Base-by-base conservation (phyloP, 75 land plant species). In the Cupressus sempervirens region DNA sequence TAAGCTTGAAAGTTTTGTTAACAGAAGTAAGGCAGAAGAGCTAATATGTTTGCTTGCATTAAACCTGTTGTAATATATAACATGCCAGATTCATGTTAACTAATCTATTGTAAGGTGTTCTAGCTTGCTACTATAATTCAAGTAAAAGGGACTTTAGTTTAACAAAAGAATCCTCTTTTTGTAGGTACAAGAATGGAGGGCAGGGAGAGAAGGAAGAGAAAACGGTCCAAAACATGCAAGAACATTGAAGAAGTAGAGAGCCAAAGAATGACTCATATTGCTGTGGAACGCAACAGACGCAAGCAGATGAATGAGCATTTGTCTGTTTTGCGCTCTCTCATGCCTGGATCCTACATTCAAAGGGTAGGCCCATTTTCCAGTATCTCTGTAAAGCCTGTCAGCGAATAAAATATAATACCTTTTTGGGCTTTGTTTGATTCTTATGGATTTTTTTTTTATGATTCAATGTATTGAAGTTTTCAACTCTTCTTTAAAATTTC, bases 281-380 rank as follows among this genome's bases (percentile, higher is more conserved):
- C 95, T 0, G 98, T 96, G 80, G 98, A 96, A 89, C 87, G 98
- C 76, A 96, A 93, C 82, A 84, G 98, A 9, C 84, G 98, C 84
- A 86, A 89, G 83, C 97, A 96, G 84, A 96, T 96, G 98, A 96
- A 96, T 67, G 98, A 96, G 83, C 93, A 95, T 74, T 92, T 96
- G 74, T 91, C 89, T 52, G 94, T 94, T 34, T 86, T 96, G 43
- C 90, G 98, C 26, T 91, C 97, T 54, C 92, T 96, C 72, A 96
- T 93, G 85, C 98, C 98, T 26, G 87, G 90, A 36, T 95, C 95
- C 83, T 96, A 95, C 86, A 85, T 95, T 85, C 95, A 93, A 87
- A 89, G 95, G 84, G 97, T 95, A 88, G 50, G 89, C 10, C 9
- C 40, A 13, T 34, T 62, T 62, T 50, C 0, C 53, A 50, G 53